Base-by-base conservation (phyloP, 345 rosid genomes). In the Citropsis articulata region DNA sequence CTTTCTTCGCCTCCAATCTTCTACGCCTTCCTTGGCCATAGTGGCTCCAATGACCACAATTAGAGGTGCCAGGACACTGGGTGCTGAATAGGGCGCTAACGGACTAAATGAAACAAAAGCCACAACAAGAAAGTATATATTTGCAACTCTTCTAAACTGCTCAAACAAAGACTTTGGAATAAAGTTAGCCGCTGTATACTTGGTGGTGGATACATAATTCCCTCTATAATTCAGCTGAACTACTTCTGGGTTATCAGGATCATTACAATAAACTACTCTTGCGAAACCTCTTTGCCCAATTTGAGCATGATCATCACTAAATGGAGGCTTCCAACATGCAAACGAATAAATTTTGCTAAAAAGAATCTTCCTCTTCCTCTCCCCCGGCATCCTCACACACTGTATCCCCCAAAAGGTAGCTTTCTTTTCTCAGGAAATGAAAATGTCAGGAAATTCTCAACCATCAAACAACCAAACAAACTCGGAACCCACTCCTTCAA, bases 141-240 rank as follows among this genome's bases (percentile, higher is more conserved):
- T 95, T 33, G 98, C 99, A 69, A 95, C 98, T 88, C 99, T 88
- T 87, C 99, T 89, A 78, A 95, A 95, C 82, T 95, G 98, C 88
- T 95, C 99, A 84, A 93, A 93, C 89, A 95, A 82, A 21, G 99
- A 92, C 92, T 95, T 95, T 36, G 99, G 99, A 69, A 95, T 77
- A 82, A 95, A 95, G 83, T 90, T 93, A 75, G 81, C 81, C 0
- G 80, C 81, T 0, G 97, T 91, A 77, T 95, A 95, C 86, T 93
- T 95, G 18, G 98, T 93, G 4, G 94, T 92, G 21, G 97, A 90
- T 10, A 95, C 98, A 81, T 95, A 93, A 79, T 95, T 95, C 6
- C 91, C 94, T 80, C 69, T 82, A 83, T 95, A 95, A 69, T 89
- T 88, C n/a, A 87, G 82, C 65, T 64, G 75, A 71, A 89, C 36